Conservation (phyloP, 2,329 filamentous ascomycete genomes). For the Penicillium sp. region DNA sequence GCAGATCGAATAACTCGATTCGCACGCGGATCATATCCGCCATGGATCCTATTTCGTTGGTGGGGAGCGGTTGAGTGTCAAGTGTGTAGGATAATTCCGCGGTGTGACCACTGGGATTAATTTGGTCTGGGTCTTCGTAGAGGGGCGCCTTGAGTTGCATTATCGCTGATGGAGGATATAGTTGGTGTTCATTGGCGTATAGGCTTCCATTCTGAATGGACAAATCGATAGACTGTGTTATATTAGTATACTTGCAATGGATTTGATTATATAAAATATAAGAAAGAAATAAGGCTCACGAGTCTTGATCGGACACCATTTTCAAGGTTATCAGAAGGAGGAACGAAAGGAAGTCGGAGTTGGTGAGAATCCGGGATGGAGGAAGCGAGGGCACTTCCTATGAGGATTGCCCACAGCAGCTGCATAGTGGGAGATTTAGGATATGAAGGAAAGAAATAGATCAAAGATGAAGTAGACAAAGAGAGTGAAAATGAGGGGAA, state of each 20-base stretch:
- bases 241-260: conserved; percentile 1
- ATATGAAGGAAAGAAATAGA: neutral
- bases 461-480: too few species aligned
- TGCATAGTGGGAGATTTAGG: conserved; percentile 12
- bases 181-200: conserved; percentile 28
- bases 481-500: neutral
- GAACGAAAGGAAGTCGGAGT: conserved; percentile 22
- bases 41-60: conserved; percentile 12
- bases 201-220: conserved; percentile 28
- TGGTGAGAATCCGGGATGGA: conserved; percentile 15
- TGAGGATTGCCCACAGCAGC: conserved; percentile 12
- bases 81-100: conserved; percentile 26
- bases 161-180: conserved; percentile 30
- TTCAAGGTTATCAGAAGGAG: conserved; percentile 2
- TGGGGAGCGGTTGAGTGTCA: conserved; percentile 23
- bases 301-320: conserved; percentile 13
- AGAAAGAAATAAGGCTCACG: conserved; percentile 4
- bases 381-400: conserved; percentile 16
- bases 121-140: conserved; percentile 10
- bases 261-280: too few species aligned
- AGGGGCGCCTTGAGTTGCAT: conserved; percentile 29
- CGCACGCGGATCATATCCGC: conserved; percentile 24
- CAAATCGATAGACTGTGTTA: conserved; percentile 28
- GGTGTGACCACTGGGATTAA: conserved; percentile 5
- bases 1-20: conserved; percentile 24